Evolutionary conservation across 169 alveolate species (phyloP), one percentile per base, ranked within the genome.

Genomic region (Eimeria sp.): DNA sequence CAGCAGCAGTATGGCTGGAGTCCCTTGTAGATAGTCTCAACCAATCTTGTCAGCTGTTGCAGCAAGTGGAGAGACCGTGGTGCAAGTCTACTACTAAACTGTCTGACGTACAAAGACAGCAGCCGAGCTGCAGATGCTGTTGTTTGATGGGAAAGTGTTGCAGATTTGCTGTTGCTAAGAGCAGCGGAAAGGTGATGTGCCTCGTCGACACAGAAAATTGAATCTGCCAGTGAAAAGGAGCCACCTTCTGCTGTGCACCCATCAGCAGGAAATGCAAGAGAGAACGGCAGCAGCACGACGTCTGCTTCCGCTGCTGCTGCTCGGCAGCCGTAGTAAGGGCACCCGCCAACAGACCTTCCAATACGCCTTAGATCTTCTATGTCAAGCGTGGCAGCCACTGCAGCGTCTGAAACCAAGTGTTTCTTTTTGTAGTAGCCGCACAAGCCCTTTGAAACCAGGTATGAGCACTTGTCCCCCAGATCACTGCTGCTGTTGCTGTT

Each of bases 111-210:
- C 43, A 45, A 16, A 7, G 58, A 10, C 45, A 92, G 73, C 27
- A 70, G 45, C 22, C 65, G 57, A 25, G 61, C 51, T 49, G 84
- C 90, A 57, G 67, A 54, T 57, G 84, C 61, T 63, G 87, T 92
- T 27, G 92, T 47, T 13, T 16, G 40, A 20, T 51, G 54, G 51
- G 87, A 73, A 13, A 92, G 72, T 14, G 86, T 30, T 10, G 96
- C 89, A 14, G 96, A 57, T 22, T 70, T 45, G 72, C 89, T 72
- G 72, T 51, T 51, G 75, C 91, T 87, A 25, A 92, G 80, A 27
- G 73, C 57, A 30, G 49, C 65, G 4, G 96, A 73, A 45, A 92
- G 87, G 84, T 92, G 96, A 86, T 92, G 96, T 11, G 96, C 96
- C 84, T 92, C 96, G 72, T 92, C 96, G 27, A 92, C 58, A 40